These are phyloP conservation scores for Penicillium pulvis DNA, from an alignment of 495 filamentous ascomycete genomes.

Conservation along the genomic window DNA sequence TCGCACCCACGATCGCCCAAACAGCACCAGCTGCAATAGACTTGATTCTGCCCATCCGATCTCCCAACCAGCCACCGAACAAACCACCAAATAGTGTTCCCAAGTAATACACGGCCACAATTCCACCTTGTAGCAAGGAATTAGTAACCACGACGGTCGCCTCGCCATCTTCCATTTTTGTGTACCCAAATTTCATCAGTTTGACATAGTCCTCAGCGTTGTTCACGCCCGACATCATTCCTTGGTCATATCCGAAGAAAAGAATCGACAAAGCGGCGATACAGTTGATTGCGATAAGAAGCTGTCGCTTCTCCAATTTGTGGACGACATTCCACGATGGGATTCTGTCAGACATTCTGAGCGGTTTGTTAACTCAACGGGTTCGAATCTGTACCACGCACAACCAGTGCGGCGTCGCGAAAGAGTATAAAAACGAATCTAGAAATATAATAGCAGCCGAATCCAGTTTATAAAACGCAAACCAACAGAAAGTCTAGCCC, in stretches of 20 bases:
- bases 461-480: not conserved
- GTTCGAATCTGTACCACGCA: not conserved
- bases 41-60: slow-evolving; percentile 63
- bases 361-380: not conserved
- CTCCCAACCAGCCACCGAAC: slow-evolving; percentile 62
- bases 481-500: not conserved
- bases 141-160: slow-evolving; percentile 57
- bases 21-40: slow-evolving; percentile 57
- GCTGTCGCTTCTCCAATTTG: slow-evolving; percentile 60
- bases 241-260: slow-evolving; percentile 69
- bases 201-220: slow-evolving; percentile 64
- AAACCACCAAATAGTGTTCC: slow-evolving; percentile 64
- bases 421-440: not conserved
- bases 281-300: slow-evolving; percentile 66
- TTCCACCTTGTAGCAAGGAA: slow-evolving; percentile 67
- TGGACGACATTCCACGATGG: slow-evolving; percentile 61
- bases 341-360: slow-evolving; percentile 49
- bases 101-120: slow-evolving; percentile 71
- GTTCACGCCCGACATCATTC: slow-evolving; percentile 78
- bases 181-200: slow-evolving; percentile 66
- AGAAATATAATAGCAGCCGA: not conserved
- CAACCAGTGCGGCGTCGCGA: not conserved
- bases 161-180: slow-evolving; percentile 46
- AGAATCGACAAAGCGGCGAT: slow-evolving; percentile 62
- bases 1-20: slow-evolving; percentile 61